Evolutionary conservation across 2,329 filamentous ascomycete genomes (phyloP).

Genomic region (Plenodomus lindquistii): DNA sequence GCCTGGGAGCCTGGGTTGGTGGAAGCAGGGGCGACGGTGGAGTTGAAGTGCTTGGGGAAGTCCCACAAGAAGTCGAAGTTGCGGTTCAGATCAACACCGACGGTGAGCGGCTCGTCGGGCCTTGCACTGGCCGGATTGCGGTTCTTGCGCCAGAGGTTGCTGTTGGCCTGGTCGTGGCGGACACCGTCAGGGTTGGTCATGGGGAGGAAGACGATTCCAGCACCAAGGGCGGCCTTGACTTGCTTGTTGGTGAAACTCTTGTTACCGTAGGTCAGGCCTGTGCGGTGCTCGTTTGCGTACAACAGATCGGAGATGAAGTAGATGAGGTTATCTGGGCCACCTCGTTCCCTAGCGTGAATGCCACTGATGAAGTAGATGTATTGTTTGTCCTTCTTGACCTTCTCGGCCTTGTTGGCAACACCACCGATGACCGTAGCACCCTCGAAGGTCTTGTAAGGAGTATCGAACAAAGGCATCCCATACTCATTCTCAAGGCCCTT

Average conservation of each 20-base stretch:
- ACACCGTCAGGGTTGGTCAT: slow-evolving; percentile 40
- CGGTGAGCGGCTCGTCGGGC: slow-evolving; percentile 14
- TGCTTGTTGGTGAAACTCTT: slow-evolving; percentile 57
- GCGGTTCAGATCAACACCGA: slow-evolving; percentile 39
- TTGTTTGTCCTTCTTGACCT: slow-evolving; percentile 48
- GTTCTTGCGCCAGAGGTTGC: slow-evolving; percentile 42
- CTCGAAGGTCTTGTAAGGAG: slow-evolving; percentile 52
- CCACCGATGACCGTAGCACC: slow-evolving; percentile 42
- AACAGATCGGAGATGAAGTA: slow-evolving; percentile 63
- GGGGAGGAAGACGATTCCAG: slow-evolving; percentile 57
- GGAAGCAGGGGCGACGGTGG: slow-evolving; percentile 46
- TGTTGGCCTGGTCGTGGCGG: slow-evolving; percentile 33
- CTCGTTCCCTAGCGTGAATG: slow-evolving; percentile 63
- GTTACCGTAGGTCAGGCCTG: slow-evolving; percentile 57
- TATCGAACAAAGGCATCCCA: slow-evolving; percentile 48
- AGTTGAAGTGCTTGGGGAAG: slow-evolving; percentile 52
- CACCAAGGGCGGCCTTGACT: slow-evolving; percentile 56
- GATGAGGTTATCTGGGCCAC: slow-evolving; percentile 60
- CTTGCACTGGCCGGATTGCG: slow-evolving; percentile 44
- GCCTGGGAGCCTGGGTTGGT: slow-evolving; percentile 50
- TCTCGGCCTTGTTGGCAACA: slow-evolving; percentile 52
- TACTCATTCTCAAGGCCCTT: slow-evolving; percentile 50
- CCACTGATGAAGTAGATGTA: slow-evolving; percentile 58
- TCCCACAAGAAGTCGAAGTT: slow-evolving; percentile 61
- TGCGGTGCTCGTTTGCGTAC: slow-evolving; percentile 54